phyloP scores from a whole-genome alignment of 2,329 filamentous ascomycete species.

The Cladosporium sp. region DNA sequence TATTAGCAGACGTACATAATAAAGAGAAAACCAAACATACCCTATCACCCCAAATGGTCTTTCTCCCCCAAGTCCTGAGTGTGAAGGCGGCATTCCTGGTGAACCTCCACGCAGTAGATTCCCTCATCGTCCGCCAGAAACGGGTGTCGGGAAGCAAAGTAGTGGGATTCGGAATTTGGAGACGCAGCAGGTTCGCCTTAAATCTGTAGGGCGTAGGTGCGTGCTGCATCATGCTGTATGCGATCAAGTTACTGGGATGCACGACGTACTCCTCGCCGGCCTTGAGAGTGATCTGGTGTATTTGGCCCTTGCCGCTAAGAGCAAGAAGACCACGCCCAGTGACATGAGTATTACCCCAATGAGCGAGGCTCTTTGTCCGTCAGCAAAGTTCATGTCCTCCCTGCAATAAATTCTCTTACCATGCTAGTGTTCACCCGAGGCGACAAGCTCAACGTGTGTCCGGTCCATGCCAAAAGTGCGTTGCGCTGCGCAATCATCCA shows the following conservation, averaged over 20 bases:
- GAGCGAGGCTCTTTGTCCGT: conserved; percentile 59
- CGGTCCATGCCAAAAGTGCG: conserved; percentile 93
- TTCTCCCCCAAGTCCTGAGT: conserved; percentile 70
- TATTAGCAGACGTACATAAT: neutral
- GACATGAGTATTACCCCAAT: conserved; percentile 88
- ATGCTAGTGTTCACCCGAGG: conserved; percentile 72
- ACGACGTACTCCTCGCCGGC: conserved; percentile 86
- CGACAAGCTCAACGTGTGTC: conserved; percentile 73
- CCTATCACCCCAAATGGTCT: conserved; percentile 89
- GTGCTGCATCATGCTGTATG: conserved; percentile 73
- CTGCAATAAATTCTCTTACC: conserved; percentile 35
- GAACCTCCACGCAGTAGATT: conserved; percentile 68
- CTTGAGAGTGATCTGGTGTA: conserved; percentile 78
- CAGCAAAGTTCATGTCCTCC: conserved; percentile 27
- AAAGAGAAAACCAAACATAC: conserved; percentile 37
- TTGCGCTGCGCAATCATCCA: conserved; percentile 90
- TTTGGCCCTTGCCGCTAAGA: conserved; percentile 78
- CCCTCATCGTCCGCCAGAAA: conserved; percentile 69
- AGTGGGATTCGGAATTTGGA: conserved; percentile 71
- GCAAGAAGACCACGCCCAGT: conserved; percentile 85
- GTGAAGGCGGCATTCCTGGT: conserved; percentile 62
- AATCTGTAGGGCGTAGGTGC: conserved; percentile 83
- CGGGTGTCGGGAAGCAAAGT: conserved; percentile 64
- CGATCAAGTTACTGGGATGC: conserved; percentile 85
- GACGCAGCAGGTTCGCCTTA: conserved; percentile 66